Evolutionary conservation across 179 eudicot species (phyloP), one percentile per base, ranked within the genome.

Genomic region (Beta lomatogona): DNA sequence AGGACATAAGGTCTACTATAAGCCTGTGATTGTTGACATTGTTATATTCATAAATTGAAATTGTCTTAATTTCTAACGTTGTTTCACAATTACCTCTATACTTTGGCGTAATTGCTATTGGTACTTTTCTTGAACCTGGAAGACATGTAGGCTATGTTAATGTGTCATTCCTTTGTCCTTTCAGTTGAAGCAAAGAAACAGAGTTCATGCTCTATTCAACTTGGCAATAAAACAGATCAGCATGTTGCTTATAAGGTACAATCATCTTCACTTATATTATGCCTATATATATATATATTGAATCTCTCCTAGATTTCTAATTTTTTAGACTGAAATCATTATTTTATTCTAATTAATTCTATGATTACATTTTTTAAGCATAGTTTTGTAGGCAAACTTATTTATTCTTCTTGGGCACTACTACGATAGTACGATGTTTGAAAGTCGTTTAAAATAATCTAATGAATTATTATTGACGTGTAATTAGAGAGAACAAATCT

Each of bases 141-240:
- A 71, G 19, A 60, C 21, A 64, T 63, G 45, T n/a, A 48, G 21
- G 50, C 41, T 31, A 6, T 75, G 10, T 46, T 52, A 74, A 58
- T 41, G 46, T 59, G 21, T 48, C 19, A 14, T 85, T 63, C 68
- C 57, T 73, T 54, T 61, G 72, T 16, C 73, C 70, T 31, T 80
- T 28, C 80, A 93, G 97, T 89, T 88, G 97, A 93, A 91, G 82
- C 83, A 75, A 91, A 88, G 90, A 93, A 91, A 84, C 97, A 90
- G 66, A 91, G 94, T 80, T 88, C 92, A 15, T 91, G 93, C 86
- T 82, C 90, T 10, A 85, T 93, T 79, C 91, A 88, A 79, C 93
- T 93, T 64, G 78, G 75, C 86, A 93, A 93, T 86, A 76, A 78
- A 73, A 82, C 90, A 15, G 89, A 90, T 80, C 90, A 90, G 66